Conservation (phyloP, 1,284 basidiomycete species). For the Apiotrichum gracile region DNA sequence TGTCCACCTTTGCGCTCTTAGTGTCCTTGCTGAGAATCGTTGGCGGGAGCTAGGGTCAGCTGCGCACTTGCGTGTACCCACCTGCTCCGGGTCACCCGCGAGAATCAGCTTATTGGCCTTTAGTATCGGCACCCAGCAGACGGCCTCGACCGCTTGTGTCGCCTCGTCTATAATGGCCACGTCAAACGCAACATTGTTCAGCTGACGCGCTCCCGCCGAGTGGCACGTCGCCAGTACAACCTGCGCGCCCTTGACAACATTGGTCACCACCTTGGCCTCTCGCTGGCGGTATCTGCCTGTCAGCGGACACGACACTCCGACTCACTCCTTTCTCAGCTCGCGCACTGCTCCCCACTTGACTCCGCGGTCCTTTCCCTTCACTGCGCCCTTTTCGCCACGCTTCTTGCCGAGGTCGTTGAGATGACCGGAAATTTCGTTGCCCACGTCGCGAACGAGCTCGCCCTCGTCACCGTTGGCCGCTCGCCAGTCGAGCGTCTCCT, state of each 20-base stretch:
- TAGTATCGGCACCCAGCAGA: slow-evolving; percentile 93
- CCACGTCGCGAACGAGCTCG: slow-evolving; percentile 74
- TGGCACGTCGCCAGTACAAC: slow-evolving; percentile 91
- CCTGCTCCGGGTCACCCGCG: slow-evolving; percentile 82
- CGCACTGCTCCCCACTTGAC: slow-evolving; percentile 89
- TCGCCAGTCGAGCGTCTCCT: slow-evolving; percentile 81
- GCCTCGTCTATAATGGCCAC: slow-evolving; percentile 93
- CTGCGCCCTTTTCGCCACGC: slow-evolving; percentile 63
- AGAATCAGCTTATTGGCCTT: slow-evolving; percentile 78
- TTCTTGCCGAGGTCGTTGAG: slow-evolving; percentile 66
- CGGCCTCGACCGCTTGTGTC: slow-evolving; percentile 91
- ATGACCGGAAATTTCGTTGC: slow-evolving; percentile 67
- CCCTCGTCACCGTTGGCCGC: slow-evolving; percentile 72
- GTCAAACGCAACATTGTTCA: slow-evolving; percentile 73
- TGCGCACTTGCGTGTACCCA: slow-evolving; percentile 16
- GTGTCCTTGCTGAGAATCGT: slow-evolving; percentile 65
- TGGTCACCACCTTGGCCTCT: slow-evolving; percentile 72
- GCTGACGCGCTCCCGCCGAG: slow-evolving; percentile 72
- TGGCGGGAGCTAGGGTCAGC: slow-evolving; percentile 63
- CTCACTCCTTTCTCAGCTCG: slow-evolving; percentile 81
- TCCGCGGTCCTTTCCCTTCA: slow-evolving; percentile 62
- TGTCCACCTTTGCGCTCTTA: slow-evolving; percentile 5
- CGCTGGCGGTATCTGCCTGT: slow-evolving; percentile 69
- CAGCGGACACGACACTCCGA: neutral
- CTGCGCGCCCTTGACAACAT: slow-evolving; percentile 71